Evolutionary conservation across 2,329 filamentous ascomycete genomes (phyloP), one percentile per base, ranked within the genome.

Genomic region (Penicillium glabrum): DNA sequence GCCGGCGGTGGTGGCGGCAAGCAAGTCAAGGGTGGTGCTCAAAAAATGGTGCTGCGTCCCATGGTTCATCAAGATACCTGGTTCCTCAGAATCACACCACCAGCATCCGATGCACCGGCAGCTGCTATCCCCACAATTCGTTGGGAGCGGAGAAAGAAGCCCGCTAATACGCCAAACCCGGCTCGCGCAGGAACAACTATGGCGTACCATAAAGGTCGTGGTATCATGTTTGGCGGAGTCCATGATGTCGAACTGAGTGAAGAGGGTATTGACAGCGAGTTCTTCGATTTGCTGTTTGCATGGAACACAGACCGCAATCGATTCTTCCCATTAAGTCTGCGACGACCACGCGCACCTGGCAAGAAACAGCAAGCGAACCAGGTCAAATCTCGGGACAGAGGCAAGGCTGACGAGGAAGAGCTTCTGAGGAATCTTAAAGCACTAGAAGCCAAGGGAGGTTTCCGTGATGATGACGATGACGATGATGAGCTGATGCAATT

Each of bases 291-390:
- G 54, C 77, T 98, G 24, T 96, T 90, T 68, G 90, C 93, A 5
- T 98, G 93, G 91, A 97, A 96, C 69, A 87, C 96, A 61, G 95
- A 98, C 68, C 86, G 93, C 57, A 99, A 99, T 72, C 84, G 95
- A 9, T 98, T 96, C 78, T 97, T 98, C 79, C 90, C 89, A 2
- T 80, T 98, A 45, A 79, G 80, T 10, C 79, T 98, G 46, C 83
- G 93, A 51, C 90, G 91, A 65, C 85, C 91, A 2, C 86, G 91
- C 26, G 79, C 82, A 21, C 84, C 84, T 47, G 83, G 86, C 60
- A 89, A 87, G 64, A 87, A 85, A 63, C 82, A 81, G 35, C 77
- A 76, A 41, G 66, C 68, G 23, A 72, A 69, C 48, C 74, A 75
- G 55, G 60, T 74, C 14, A 84, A 83, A 64, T 83, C 86, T 53